Evolutionary conservation across 768 basidiomycete species (phyloP).

Genomic region (Lepiota brunneoincarnata): DNA sequence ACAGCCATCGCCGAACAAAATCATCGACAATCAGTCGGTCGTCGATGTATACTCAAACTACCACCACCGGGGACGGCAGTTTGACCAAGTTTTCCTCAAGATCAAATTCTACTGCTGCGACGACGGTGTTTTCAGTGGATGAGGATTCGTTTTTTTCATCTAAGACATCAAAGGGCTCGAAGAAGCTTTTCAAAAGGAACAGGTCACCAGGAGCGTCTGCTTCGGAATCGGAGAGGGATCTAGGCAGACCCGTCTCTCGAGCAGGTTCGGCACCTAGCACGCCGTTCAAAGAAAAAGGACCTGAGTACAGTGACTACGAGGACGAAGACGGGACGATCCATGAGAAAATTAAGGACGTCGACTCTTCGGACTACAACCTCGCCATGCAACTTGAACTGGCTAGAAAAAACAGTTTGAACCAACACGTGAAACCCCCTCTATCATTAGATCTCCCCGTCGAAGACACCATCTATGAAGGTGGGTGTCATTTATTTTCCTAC

Average conservation of each 20-base stretch:
- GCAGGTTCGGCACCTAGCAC: constrained; percentile 40
- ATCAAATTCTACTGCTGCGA: constrained; percentile 67
- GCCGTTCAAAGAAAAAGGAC: constrained; percentile 37
- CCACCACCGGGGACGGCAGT: constrained; percentile 64
- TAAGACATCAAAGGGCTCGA: constrained; percentile 42
- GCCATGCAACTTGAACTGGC: constrained; percentile 79
- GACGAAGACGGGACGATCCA: constrained; percentile 41
- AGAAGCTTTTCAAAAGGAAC: constrained; percentile 39
- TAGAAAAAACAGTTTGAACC: constrained; percentile 78
- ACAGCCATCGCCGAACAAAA: constrained; percentile 63
- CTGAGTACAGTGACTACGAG: constrained; percentile 43
- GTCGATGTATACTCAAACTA: constrained; percentile 71
- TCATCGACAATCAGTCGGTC: constrained; percentile 66
- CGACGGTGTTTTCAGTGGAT: constrained; percentile 58
- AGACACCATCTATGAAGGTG: constrained; percentile 80
- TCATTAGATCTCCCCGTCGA: constrained; percentile 48
- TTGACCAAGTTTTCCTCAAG: constrained; percentile 71
- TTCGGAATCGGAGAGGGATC: constrained; percentile 45
- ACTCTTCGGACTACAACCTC: constrained; percentile 75
- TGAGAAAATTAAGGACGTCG: constrained; percentile 38
- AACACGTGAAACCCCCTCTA: constrained; percentile 47
- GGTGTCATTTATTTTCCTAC: constrained; percentile 16
- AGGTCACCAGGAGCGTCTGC: constrained; percentile 42
- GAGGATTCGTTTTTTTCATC: constrained; percentile 53
- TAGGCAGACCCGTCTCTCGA: constrained; percentile 32